These are phyloP conservation scores for Panaeolus cyanescens DNA, from an alignment of 768 basidiomycete species.

Conservation along the genomic window DNA sequence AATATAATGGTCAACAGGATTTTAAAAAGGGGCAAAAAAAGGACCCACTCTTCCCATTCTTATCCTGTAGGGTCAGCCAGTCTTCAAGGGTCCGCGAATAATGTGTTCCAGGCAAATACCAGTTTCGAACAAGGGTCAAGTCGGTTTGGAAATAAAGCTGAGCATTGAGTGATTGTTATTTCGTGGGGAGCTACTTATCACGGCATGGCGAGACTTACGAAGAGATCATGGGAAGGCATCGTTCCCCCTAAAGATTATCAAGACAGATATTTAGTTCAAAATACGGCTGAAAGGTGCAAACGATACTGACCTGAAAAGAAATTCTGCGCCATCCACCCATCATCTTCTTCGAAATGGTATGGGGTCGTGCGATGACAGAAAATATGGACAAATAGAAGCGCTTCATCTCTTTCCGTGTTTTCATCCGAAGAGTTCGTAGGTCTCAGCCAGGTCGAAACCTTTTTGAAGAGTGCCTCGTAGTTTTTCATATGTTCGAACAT, in stretches of 20 bases:
- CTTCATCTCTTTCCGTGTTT: conserved; percentile 30
- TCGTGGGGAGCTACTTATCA: neutral
- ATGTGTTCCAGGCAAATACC: conserved; percentile 65
- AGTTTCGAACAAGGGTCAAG: conserved; percentile 56
- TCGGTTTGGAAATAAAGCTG: conserved; percentile 68
- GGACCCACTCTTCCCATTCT: conserved; percentile 39
- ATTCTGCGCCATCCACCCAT: conserved; percentile 76
- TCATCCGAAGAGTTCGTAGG: conserved; percentile 27
- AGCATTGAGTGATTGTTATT: neutral
- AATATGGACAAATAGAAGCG: conserved; percentile 68
- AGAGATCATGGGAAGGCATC: conserved; percentile 69
- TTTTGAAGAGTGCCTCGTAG: conserved; percentile 60
- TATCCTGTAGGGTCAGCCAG: conserved; percentile 64
- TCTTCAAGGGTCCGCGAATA: conserved; percentile 66
- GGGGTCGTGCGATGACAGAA: conserved; percentile 67
- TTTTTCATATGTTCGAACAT: conserved; percentile 84
- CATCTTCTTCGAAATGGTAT: conserved; percentile 69
- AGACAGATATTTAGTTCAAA: neutral
- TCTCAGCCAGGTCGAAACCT: conserved; percentile 66
- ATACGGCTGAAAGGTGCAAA: neutral
- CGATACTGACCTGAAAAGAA: conserved; percentile 58
- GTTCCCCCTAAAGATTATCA: conserved; percentile 51
- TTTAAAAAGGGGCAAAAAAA: neutral
- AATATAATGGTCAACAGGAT: neutral
- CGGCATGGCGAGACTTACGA: conserved; percentile 32